phyloP scores from a whole-genome alignment of 2,329 filamentous ascomycete genomes.

The Nemania diffusa region DNA sequence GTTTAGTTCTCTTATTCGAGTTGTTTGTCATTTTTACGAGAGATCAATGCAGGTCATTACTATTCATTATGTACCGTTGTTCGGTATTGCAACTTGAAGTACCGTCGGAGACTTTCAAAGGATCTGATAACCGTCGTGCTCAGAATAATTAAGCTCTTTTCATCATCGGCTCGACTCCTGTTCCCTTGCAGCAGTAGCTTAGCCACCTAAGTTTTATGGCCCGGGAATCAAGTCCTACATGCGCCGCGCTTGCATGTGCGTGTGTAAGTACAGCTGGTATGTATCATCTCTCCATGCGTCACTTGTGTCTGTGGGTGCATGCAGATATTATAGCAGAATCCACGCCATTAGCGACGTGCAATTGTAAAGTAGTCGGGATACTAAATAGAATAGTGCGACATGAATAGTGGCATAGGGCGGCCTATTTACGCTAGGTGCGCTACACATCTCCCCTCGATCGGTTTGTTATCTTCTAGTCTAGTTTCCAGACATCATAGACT shows the following conservation, averaged over 20 bases:
- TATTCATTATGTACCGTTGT: not conserved
- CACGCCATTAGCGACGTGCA: constrained; percentile 25
- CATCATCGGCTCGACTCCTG: constrained; percentile 6
- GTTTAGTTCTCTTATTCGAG: not conserved
- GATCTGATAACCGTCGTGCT: not conserved
- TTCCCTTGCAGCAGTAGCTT: constrained; percentile 12
- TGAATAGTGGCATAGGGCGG: not conserved
- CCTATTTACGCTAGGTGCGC: not conserved
- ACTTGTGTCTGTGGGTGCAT: constrained; percentile 8
- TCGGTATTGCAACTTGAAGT: constrained; percentile 8
- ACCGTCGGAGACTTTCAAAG: constrained; percentile 6
- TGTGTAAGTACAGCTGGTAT: constrained; percentile 5
- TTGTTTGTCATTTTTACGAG: constrained; percentile 34
- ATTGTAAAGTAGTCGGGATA: not conserved
- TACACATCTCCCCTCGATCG: not conserved
- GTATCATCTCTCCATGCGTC: constrained; percentile 8
- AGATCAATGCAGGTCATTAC: constrained; percentile 22
- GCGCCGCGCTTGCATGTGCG: constrained; percentile 19
- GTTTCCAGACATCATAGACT: not conserved
- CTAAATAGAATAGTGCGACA: not conserved
- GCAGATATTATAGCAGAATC: constrained; percentile 12
- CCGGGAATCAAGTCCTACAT: constrained; percentile 1
- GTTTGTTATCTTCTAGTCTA: not conserved
- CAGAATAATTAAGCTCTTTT: constrained; percentile 10
- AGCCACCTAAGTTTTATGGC: constrained; percentile 11